Conservation (phyloP, 345 rosid genomes). For the thale cress (Arabidopsis thaliana) region TAIR10.1 NC_003071.7:13898501-13899000, state of each 20-base stretch:
- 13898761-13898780: constrained; percentile 55
- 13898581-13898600: constrained; percentile 86
- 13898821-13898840: constrained; percentile 89
- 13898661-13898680: constrained; percentile 51
- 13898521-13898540: constrained; percentile 53
- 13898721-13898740: constrained; percentile 1
- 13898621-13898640: constrained; percentile 87
- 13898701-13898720: neutral
- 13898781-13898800: constrained; percentile 76
- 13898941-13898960: constrained; percentile 43
- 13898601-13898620: constrained; percentile 85
- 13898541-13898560: constrained; percentile 11
- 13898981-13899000: constrained; percentile 3
- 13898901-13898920: constrained; percentile 72
- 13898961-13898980: constrained; percentile 46
- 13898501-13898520: constrained; percentile 65
- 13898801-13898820: constrained; percentile 66
- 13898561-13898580: constrained; percentile 49
- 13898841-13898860: constrained; percentile 88
- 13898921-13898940: constrained; percentile 92
- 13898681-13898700: neutral
- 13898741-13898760: neutral
- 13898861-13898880: constrained; percentile 95
- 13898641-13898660: constrained; percentile 53
- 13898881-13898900: constrained; percentile 77